Evolutionary conservation across 2,329 filamentous ascomycete species (phyloP).

Genomic region (Microcera coccophila): DNA sequence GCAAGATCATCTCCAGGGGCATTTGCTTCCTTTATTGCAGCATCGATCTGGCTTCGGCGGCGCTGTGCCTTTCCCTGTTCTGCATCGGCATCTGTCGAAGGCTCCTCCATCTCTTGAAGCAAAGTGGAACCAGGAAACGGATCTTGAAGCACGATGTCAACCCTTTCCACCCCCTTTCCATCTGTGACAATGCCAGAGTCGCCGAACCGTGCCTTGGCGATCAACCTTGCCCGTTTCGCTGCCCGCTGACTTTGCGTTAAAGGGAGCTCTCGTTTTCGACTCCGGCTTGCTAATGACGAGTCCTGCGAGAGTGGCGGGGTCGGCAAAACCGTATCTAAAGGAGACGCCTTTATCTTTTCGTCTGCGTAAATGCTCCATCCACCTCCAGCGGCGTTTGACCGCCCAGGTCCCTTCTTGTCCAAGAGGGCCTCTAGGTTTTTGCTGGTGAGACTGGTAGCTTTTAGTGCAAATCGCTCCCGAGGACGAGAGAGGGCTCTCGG

Average conservation of each 20-base stretch:
- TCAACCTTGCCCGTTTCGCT: slow-evolving; percentile 55
- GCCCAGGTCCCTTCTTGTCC: slow-evolving; percentile 63
- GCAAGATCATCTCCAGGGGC: slow-evolving; percentile 19
- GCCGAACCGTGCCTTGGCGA: slow-evolving; percentile 70
- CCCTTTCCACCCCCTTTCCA: slow-evolving; percentile 57
- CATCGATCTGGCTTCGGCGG: slow-evolving; percentile 36
- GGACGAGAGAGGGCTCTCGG: slow-evolving; percentile 78
- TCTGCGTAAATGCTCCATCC: slow-evolving; percentile 78
- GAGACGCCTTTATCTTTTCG: slow-evolving; percentile 51
- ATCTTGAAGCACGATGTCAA: slow-evolving; percentile 59
- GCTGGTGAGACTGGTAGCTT: slow-evolving; percentile 64
- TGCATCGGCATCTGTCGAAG: slow-evolving; percentile 14
- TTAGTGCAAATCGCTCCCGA: slow-evolving; percentile 66
- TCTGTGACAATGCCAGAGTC: slow-evolving; percentile 52
- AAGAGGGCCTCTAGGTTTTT: slow-evolving; percentile 68
- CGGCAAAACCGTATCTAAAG: slow-evolving; percentile 51
- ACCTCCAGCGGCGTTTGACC: slow-evolving; percentile 68
- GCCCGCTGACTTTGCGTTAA: slow-evolving; percentile 31
- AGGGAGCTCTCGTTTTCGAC: slow-evolving; percentile 26
- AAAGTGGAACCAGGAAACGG: slow-evolving; percentile 41
- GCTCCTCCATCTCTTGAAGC: slow-evolving; percentile 23
- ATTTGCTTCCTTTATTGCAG: slow-evolving; percentile 30
- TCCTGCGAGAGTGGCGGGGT: slow-evolving; percentile 42
- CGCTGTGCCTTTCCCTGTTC: slow-evolving; percentile 10
- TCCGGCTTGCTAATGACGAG: slow-evolving; percentile 26